Percentiles rank a stretch among this genome's conserved stretches.
phyloP scores from a whole-genome alignment of 495 filamentous ascomycete genomes.

The Collariella sp. region DNA sequence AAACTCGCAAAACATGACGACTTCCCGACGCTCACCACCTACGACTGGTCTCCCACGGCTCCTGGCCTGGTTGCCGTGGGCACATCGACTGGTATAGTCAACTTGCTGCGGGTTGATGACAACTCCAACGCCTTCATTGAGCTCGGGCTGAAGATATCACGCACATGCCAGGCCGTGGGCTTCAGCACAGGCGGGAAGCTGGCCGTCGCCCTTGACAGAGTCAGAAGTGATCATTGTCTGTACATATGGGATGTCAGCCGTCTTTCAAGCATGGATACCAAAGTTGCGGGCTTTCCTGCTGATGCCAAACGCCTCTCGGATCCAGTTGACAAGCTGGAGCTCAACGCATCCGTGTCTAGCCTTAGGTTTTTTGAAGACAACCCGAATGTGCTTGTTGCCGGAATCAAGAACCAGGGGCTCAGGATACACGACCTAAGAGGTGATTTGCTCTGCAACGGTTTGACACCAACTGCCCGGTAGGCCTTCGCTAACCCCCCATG shows the following conservation, averaged over 20 bases:
- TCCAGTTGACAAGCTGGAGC: slow-evolving; percentile 64
- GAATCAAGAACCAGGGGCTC: slow-evolving; percentile 76
- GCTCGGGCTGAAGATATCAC: slow-evolving; percentile 74
- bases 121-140: slow-evolving; percentile 53
- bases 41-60: slow-evolving; percentile 81
- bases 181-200: slow-evolving; percentile 73
- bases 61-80: slow-evolving; percentile 73
- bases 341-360: slow-evolving; percentile 79
- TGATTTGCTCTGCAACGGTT: slow-evolving; percentile 24
- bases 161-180: slow-evolving; percentile 83
- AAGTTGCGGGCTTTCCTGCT: slow-evolving; percentile 29
- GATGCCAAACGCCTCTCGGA: slow-evolving; percentile 41
- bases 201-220: slow-evolving; percentile 81
- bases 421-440: slow-evolving; percentile 87
- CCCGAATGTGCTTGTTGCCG: slow-evolving; percentile 71
- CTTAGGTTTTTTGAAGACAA: slow-evolving; percentile 84
- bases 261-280: slow-evolving; percentile 40
- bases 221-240: slow-evolving; percentile 85
- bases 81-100: slow-evolving; percentile 73
- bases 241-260: slow-evolving; percentile 89
- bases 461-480: not conserved
- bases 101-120: slow-evolving; percentile 67
- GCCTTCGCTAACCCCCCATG: not conserved
- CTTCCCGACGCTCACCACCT: slow-evolving; percentile 79
- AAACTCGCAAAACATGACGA: slow-evolving; percentile 64